Conservation (phyloP, 176 grass and related monocot species). For the Stipa capillata region DNA sequence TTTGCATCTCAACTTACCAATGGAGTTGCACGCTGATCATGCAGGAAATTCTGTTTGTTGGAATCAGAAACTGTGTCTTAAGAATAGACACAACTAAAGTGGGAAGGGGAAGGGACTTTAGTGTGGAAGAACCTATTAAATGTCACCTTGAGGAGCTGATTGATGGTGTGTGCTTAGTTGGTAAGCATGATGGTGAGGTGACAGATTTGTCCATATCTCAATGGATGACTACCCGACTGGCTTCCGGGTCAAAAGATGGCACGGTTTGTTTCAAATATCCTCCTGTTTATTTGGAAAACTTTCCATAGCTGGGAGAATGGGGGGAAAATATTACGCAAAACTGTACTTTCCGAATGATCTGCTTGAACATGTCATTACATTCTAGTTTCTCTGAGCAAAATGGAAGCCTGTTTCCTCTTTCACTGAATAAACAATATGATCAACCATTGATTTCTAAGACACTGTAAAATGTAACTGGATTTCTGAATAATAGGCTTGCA, state of each 20-base stretch:
- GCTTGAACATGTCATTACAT: neutral
- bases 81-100: constrained; percentile 92
- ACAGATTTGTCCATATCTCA: constrained; percentile 96
- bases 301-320: neutral
- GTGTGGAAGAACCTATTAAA: constrained; percentile 71
- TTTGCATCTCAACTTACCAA: neutral
- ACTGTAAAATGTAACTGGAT: neutral
- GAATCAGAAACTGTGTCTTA: constrained; percentile 73
- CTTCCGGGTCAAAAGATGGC: constrained; percentile 96
- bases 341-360: neutral
- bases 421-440: neutral
- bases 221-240: constrained; percentile 96
- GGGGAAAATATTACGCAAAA: neutral
- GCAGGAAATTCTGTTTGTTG: constrained; percentile 94
- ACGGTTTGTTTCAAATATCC: constrained; percentile 49
- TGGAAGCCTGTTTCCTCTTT: neutral
- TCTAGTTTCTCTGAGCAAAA: neutral
- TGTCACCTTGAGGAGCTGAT: constrained; percentile 72
- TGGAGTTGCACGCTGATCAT: neutral
- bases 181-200: constrained; percentile 81
- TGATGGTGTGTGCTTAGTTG: constrained; percentile 79
- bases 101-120: constrained; percentile 67
- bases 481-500: neutral
- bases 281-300: neutral
- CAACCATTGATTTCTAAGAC: neutral